Conservation (phyloP, 495 filamentous ascomycete species). For the Recurvomyces mirabilis region DNA sequence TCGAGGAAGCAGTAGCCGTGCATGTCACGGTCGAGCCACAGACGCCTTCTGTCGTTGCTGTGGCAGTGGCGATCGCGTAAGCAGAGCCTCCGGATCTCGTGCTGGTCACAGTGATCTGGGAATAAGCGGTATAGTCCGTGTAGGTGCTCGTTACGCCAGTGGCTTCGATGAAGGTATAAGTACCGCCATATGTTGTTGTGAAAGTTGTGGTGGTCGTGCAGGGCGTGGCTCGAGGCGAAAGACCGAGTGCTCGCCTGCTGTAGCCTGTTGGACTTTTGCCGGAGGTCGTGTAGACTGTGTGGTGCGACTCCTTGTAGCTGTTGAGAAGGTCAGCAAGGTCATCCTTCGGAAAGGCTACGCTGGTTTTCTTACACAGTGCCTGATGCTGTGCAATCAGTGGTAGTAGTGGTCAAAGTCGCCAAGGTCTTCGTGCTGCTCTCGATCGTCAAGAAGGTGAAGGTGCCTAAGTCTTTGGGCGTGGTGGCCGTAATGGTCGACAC, state of each 20-base stretch:
- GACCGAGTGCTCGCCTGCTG: background rate
- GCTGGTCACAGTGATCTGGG: constrained; percentile 5
- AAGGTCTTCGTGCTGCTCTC: constrained; percentile 7
- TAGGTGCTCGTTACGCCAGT: constrained; percentile 9
- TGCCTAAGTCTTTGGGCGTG: constrained; percentile 11
- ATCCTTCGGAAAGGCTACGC: no score
- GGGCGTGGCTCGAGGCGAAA: constrained; percentile 1
- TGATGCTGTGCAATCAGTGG: constrained; percentile 1
- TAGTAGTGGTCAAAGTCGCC: constrained; percentile 8
- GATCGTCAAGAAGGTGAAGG: constrained; percentile 5
- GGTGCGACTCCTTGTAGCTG: no score
- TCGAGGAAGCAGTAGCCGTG: background rate
- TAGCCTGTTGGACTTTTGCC: background rate
- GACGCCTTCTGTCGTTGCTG: background rate
- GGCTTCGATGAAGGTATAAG: constrained; percentile 9
- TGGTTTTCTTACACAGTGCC: no score
- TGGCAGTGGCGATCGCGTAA: constrained; percentile 11
- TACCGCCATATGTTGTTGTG: constrained; percentile 14
- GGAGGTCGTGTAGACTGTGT: constrained; percentile 4
- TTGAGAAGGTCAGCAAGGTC: no score
- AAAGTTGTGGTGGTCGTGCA: constrained; percentile 11
- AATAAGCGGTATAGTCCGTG: constrained; percentile 14
- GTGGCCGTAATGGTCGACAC: constrained; percentile 6
- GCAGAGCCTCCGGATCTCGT: constrained; percentile 8
- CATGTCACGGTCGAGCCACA: background rate